Base-by-base conservation (phyloP, 2,329 filamentous ascomycete species). In the Chaetomiaceae sp. region DNA sequence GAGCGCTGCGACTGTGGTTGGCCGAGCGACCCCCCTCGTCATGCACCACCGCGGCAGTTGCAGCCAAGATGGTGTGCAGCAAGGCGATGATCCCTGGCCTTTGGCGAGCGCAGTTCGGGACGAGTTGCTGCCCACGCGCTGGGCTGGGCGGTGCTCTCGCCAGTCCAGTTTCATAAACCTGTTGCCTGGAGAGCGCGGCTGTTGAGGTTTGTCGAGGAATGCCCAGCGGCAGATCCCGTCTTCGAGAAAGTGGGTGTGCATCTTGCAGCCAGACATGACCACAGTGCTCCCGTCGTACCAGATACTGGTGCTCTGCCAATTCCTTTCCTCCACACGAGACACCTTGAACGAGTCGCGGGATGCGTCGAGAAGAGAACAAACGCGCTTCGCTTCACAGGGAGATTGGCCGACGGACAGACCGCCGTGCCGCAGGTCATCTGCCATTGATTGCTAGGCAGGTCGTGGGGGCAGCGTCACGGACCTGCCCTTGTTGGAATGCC, bases 41-140 rank as follows among this genome's bases (percentile, higher is more conserved):
- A 53, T 55, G 53, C 51, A 51, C 37, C 24, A 14, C 36, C 36
- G 54, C 50, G 50, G 48, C 50, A 51, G 50, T 52, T 50, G 50
- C 49, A 42, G 37, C 42, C 24, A 34, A 44, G 42, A 47, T 51
- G 45, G 51, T 53, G 51, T 50, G 48, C 42, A 47, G 47, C n/a
- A n/a, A n/a, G 14, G 27, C 20, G n/a, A 38, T 20, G 37, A 44
- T 40, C 33, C 44, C 35, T 22, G 27, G n/a, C n/a, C n/a, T n/a
- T 27, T 15, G 18, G 18, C 20, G 35, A 36, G 14, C n/a, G 15
- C 6, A 35, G 9, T 18, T 11, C 12, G 12, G 12, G 12, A 26
- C 27, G 36, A 18, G 18, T 24, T 9, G 15, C 14, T 37, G 33
- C 22, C 22, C 32, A n/a, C n/a, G n/a, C n/a, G n/a, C n/a, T 38